phyloP scores from a whole-genome alignment of 1,284 basidiomycete species.

The Moesziomyces parantarcticus region DNA sequence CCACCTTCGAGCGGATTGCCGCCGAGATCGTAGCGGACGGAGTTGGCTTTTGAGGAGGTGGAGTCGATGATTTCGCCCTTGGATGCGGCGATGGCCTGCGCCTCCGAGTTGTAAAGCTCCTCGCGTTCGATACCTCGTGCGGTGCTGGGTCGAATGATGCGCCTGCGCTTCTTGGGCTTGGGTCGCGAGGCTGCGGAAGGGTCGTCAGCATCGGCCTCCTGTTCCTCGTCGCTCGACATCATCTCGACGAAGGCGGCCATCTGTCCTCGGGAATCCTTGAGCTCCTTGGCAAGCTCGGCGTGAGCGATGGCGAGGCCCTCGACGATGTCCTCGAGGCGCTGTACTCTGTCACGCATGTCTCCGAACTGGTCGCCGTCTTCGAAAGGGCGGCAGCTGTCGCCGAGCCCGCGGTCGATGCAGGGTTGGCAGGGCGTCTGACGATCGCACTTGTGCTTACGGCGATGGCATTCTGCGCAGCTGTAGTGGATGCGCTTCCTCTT shows the following conservation, averaged over 20 bases:
- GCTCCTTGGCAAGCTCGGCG: constrained; percentile 55
- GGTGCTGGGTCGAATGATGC: constrained; percentile 47
- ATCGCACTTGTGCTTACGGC: constrained; percentile 64
- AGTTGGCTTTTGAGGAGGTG: constrained; percentile 18
- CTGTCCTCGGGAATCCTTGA: constrained; percentile 41
- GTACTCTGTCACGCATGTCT: constrained; percentile 59
- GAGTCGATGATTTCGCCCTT: constrained; percentile 50
- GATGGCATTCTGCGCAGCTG: constrained; percentile 63
- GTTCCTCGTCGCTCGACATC: constrained; percentile 42
- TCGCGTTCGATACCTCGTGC: constrained; percentile 58
- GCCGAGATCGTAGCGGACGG: constrained; percentile 40
- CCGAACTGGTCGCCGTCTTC: constrained; percentile 64
- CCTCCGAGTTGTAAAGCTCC: constrained; percentile 57
- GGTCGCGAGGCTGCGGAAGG: constrained; percentile 14
- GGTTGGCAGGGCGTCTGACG: constrained; percentile 62
- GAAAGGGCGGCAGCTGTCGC: constrained; percentile 59
- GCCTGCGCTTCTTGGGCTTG: constrained; percentile 43
- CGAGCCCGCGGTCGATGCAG: constrained; percentile 62
- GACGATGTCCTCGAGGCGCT: constrained; percentile 63
- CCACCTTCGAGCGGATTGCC: constrained; percentile 60
- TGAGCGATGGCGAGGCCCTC: constrained; percentile 62
- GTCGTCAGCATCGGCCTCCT: constrained; percentile 29
- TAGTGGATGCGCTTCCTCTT: constrained; percentile 65
- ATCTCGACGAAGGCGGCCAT: constrained; percentile 47
- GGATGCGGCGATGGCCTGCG: constrained; percentile 44